Conservation (phyloP, 257 asterid species). For the Solanum pennellii region DNA sequence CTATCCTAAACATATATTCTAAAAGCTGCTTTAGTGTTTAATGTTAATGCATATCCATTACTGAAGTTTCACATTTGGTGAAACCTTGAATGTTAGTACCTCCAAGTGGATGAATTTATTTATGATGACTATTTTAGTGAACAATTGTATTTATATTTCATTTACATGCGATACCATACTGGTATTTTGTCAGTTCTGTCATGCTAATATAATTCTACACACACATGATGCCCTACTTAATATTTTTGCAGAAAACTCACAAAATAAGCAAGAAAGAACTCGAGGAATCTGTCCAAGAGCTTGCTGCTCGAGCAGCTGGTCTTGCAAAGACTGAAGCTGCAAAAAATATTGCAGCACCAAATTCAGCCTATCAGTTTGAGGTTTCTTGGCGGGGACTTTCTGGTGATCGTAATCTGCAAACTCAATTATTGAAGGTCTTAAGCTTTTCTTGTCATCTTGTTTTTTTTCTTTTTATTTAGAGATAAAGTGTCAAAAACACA, state of each 20-base stretch:
- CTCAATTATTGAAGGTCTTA: slow-evolving; percentile 68
- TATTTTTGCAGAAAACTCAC: slow-evolving; percentile 28
- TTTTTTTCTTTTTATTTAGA: background rate
- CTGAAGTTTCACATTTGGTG: background rate
- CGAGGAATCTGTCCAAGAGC: slow-evolving; percentile 68
- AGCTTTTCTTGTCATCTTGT: background rate
- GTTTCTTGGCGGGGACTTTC: slow-evolving; percentile 84
- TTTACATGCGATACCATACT: background rate
- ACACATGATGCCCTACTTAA: background rate
- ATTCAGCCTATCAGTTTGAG: slow-evolving; percentile 89
- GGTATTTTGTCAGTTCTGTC: background rate
- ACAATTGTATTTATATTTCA: background rate
- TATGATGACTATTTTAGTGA: background rate
- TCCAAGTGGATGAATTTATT: background rate
- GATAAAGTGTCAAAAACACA: no score
- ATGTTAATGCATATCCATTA: background rate
- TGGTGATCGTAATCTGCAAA: slow-evolving; percentile 61
- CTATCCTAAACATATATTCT: background rate
- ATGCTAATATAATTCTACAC: background rate
- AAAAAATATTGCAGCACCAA: slow-evolving; percentile 70
- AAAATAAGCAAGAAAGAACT: slow-evolving; percentile 40
- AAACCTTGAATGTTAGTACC: background rate
- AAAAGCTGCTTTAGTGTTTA: background rate
- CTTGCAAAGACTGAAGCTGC: slow-evolving; percentile 84
- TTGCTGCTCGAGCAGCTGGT: slow-evolving; percentile 78